Base-by-base conservation (phyloP, 208 protist genomes). In the Leishmania amazonensis region DNA sequence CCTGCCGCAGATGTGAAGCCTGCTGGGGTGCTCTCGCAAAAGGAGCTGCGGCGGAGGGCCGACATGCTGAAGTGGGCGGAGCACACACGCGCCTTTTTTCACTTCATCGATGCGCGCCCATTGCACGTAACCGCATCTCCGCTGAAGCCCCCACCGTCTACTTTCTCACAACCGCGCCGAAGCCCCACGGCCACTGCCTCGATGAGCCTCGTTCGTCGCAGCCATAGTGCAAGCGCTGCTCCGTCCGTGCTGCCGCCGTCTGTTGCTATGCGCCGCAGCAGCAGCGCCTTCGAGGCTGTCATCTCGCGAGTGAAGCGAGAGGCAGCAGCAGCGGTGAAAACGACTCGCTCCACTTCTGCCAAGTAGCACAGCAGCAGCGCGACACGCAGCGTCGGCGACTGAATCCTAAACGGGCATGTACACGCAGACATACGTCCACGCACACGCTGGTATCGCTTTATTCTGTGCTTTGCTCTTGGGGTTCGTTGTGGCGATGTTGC, bases 71-170 rank as follows among this genome's bases (percentile, higher is more conserved):
- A 76, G 51, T 96, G 92, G 92, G 87, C 81, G 8, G 83, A 85
- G 54, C 81, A 85, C 76, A 91, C 85, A 47, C 81, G 85, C 51
- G 57, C 77, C 19, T 96, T 96, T 71, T 96, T 96, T 79, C 76
- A 87, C 78, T 83, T 85, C 70, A 96, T 96, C 77, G 93, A 96
- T 76, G 51, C 84, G 35, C 83, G 90, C 9, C 83, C 87, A 7
- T 45, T 96, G 72, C 78, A 80, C n/a, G 47, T 93, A 9, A 85
- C 87, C 28, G 60, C 86, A 60, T 88, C 78, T 1, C 81, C 85
- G 9, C 15, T 54, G 77, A 84, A 86, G 78, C n/a, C 53, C 5
- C 19, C 28, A 53, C 24, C 77, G 3, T 11, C 77, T 6, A 47
- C 64, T 15, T 28, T 47, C 53, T 47, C 57, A 17, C 45, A 40